phyloP scores from a whole-genome alignment of 352 stramenopile genomes.

The Phytopythium litorale region DNA sequence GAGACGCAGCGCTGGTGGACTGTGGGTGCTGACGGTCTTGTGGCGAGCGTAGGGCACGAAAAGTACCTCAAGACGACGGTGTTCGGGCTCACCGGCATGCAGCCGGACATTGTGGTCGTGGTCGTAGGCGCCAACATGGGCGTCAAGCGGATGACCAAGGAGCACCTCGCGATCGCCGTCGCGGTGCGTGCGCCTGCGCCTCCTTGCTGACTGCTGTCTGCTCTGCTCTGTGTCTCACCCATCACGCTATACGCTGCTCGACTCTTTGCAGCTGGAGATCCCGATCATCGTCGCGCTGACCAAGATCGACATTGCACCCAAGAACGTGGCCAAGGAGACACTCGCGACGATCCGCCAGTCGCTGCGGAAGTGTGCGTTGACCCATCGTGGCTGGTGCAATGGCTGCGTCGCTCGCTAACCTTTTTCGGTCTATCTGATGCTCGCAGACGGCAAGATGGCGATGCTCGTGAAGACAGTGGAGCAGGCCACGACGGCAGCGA shows the following conservation, averaged over 20 bases:
- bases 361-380: constrained; percentile 64
- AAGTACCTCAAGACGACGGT: constrained; percentile 99
- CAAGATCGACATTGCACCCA: constrained; percentile 93
- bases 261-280: constrained; percentile 70
- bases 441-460: constrained; percentile 87
- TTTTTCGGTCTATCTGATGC: background rate
- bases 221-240: background rate
- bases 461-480: constrained; percentile 90
- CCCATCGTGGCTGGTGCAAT: background rate
- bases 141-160: constrained; percentile 93
- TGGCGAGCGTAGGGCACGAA: constrained; percentile 81
- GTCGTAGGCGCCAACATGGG: constrained; percentile 94
- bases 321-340: constrained; percentile 92
- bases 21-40: background rate
- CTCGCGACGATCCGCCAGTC: constrained; percentile 86
- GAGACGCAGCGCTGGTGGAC: background rate
- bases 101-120: constrained; percentile 95
- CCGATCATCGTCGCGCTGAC: constrained; percentile 93
- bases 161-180: constrained; percentile 91
- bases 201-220: background rate
- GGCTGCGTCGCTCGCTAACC: background rate
- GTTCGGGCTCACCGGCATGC: constrained; percentile 96
- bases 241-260: background rate
- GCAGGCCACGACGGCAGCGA: constrained; percentile 84
- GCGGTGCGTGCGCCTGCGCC: constrained; percentile 34